Base-by-base conservation (phyloP, 495 filamentous ascomycete species). In the Talaromyces proteolyticus region DNA sequence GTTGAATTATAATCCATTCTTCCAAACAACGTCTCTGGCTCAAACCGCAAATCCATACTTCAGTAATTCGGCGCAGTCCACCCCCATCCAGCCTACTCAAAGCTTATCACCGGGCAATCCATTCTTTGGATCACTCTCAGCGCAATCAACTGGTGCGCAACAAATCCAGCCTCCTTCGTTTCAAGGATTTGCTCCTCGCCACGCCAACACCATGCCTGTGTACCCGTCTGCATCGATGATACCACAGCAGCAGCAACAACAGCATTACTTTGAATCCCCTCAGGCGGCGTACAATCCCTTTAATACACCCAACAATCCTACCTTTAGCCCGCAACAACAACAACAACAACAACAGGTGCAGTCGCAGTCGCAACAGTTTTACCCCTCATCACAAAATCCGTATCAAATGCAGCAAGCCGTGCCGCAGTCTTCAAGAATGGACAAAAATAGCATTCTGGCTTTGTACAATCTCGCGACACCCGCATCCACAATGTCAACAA, bases 401-500 rank as follows among this genome's bases (percentile, higher is more conserved):
- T 64, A 58, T 44, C 50, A 67, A 47, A 45, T 54, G 3, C 72
- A 73, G 60, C 67, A 71, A 44, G 59, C 71, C 17, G 49, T 52
- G 1, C 77, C 77, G 53, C 63, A 62, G 36, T 70, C 75, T 1
- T 67, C 68, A 19, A 77, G 76, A 23, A 65, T 79, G 56, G 82
- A 95, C 60, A 98, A 95, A 56, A 81, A 80, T 10, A 85, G 83
- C 42, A 97, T 98, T 56, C 77, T 98, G 52, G 87, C 91, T 11
- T 68, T 98, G 4, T 98, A 91, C 68, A 86, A 85, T 62, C 76
- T 89, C 47, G 81, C 87, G 14, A 86, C 89, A n/a, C 70, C 86
- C 6, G 81, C 85, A 6, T 62, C 66, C 17, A 67, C 65, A 17
- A 57, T 65, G 24, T 52, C 67, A 10, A 59, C 58, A 11, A 59